Conservation (phyloP, 306 rosid species). For the Lathyrus aphaca region DNA sequence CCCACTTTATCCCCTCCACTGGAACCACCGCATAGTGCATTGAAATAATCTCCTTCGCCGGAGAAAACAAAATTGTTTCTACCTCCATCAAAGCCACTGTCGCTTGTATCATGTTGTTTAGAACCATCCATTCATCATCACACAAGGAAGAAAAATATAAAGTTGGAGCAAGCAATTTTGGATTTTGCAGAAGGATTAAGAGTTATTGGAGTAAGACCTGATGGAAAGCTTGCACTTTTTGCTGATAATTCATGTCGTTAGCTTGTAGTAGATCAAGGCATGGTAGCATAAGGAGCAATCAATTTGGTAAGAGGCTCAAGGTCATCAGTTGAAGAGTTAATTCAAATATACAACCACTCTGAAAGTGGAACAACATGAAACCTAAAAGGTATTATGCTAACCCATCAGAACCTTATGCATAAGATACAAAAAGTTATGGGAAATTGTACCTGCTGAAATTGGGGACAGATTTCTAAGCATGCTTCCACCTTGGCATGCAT, state of each 20-base stretch:
- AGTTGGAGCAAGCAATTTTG: conserved; percentile 84
- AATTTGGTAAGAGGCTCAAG: conserved; percentile 96
- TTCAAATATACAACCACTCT: conserved; percentile 85
- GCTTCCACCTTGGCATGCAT: conserved; percentile 99
- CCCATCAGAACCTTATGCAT: conserved; percentile 86
- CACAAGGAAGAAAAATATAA: too few relatives aligned
- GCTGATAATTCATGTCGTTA: conserved; percentile 91
- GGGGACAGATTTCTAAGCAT: conserved; percentile 95
- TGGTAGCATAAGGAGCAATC: conserved; percentile 89
- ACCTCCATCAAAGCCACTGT: too few relatives aligned
- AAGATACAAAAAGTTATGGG: conserved; percentile 77
- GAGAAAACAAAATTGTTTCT: too few relatives aligned
- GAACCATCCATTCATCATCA: too few relatives aligned
- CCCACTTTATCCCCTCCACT: too few relatives aligned
- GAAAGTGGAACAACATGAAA: conserved; percentile 97
- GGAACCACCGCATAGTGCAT: too few relatives aligned
- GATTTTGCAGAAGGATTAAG: conserved; percentile 87
- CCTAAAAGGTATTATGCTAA: conserved; percentile 94
- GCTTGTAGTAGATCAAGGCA: conserved; percentile 96
- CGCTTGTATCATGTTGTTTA: too few relatives aligned
- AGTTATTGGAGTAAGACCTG: conserved; percentile 74
- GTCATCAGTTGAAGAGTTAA: conserved; percentile 80
- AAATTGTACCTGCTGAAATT: conserved; percentile 68
- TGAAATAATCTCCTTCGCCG: too few relatives aligned
- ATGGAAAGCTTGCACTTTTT: conserved; percentile 84